These are phyloP conservation scores for Rehmannia glutinosa DNA, from an alignment of 257 asterid species.

Conservation along the genomic window DNA sequence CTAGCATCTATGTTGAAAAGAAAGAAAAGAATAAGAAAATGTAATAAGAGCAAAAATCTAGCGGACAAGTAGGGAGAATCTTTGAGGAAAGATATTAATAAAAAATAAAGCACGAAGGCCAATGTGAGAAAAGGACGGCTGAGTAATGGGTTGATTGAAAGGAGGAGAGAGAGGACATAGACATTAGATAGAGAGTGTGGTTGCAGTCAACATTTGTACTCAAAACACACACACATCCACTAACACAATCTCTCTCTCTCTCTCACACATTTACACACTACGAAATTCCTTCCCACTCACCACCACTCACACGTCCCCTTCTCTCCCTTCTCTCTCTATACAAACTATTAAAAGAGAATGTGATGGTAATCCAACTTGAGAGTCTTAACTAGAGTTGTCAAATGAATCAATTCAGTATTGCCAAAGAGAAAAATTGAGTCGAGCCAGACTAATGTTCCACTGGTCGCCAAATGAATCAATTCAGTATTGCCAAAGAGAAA, in stretches of 20 bases:
- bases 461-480: too few species aligned
- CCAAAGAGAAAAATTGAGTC: too few species aligned
- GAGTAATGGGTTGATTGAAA: constrained; percentile 22
- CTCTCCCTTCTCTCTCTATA: neutral
- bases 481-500: too few species aligned
- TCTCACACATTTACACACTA: neutral
- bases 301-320: neutral
- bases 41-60: neutral
- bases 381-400: too few species aligned
- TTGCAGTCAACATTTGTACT: constrained; percentile 42
- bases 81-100: neutral
- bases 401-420: too few species aligned
- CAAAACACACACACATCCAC: constrained; percentile 9
- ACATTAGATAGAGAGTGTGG: constrained; percentile 22
- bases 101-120: constrained; percentile 11
- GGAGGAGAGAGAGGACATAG: constrained; percentile 3
- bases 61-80: constrained; percentile 19
- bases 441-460: too few species aligned
- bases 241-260: neutral
- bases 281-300: constrained; percentile 21
- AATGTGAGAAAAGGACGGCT: constrained; percentile 33
- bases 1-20: too few species aligned
- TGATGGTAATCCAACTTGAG: too few species aligned
- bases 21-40: too few species aligned
- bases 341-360: too few species aligned